These are phyloP conservation scores for Hypoxylon fuscum DNA, from an alignment of 495 filamentous ascomycete species.

Conservation along the genomic window DNA sequence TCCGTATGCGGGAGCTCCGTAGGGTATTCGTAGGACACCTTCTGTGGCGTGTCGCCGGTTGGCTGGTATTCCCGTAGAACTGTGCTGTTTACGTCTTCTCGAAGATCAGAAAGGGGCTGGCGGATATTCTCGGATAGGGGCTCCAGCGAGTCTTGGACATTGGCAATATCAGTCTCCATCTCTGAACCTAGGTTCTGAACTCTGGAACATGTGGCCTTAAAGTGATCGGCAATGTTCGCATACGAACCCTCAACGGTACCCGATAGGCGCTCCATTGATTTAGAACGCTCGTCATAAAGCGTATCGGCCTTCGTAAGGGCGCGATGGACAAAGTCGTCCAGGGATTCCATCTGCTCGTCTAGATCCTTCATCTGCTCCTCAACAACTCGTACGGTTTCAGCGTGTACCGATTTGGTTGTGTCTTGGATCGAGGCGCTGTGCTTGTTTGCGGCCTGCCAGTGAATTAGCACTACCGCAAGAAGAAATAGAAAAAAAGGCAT, in stretches of 20 bases:
- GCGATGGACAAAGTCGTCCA: slow-evolving; percentile 89
- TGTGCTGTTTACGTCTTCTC: slow-evolving; percentile 67
- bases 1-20: slow-evolving; percentile 79
- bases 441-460: slow-evolving; percentile 72
- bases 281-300: slow-evolving; percentile 72
- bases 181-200: slow-evolving; percentile 71
- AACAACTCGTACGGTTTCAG: slow-evolving; percentile 90
- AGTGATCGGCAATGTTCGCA: slow-evolving; percentile 69
- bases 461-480: slow-evolving; percentile 33
- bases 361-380: slow-evolving; percentile 88
- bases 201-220: slow-evolving; percentile 67
- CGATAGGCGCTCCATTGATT: slow-evolving; percentile 68
- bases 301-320: slow-evolving; percentile 81
- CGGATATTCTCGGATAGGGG: slow-evolving; percentile 68
- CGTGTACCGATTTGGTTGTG: slow-evolving; percentile 86
- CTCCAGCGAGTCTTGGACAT: slow-evolving; percentile 63
- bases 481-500: not conserved
- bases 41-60: slow-evolving; percentile 87
- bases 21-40: slow-evolving; percentile 77
- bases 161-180: slow-evolving; percentile 62
- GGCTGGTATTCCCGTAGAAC: slow-evolving; percentile 78
- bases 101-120: slow-evolving; percentile 73
- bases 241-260: slow-evolving; percentile 75
- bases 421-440: slow-evolving; percentile 81
- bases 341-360: slow-evolving; percentile 81